Conservation (phyloP, 352 stramenopile genomes). For the Globisporangium mamillatum region DNA sequence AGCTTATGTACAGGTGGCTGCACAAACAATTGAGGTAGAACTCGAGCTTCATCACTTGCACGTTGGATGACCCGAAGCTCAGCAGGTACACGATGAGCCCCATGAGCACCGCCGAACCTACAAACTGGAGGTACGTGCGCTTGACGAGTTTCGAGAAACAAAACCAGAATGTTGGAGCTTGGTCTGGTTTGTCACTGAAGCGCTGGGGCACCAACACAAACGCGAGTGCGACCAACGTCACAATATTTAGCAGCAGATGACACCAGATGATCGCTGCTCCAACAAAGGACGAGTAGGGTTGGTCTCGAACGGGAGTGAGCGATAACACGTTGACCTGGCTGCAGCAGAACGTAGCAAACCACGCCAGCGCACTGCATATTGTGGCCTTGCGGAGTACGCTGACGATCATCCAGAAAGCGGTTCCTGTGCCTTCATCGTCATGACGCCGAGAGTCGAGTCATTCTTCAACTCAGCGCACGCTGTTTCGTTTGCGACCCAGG, state of each 20-base stretch:
- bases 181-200: conserved; percentile 13
- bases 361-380: conserved; percentile 18
- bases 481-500: no score
- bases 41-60: conserved; percentile 4
- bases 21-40: background rate
- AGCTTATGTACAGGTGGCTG: background rate
- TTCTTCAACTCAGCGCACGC: no score
- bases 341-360: conserved; percentile 21
- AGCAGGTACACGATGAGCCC: conserved; percentile 1
- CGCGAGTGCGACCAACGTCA: conserved; percentile 6
- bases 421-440: background rate
- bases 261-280: conserved; percentile 18
- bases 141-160: conserved; percentile 7
- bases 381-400: conserved; percentile 18
- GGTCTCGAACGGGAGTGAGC: conserved; percentile 20
- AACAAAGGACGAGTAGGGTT: conserved; percentile 25
- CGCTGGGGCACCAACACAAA: conserved; percentile 10
- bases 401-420: background rate
- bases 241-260: background rate
- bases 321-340: conserved; percentile 27
- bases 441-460: no score
- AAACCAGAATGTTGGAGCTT: background rate
- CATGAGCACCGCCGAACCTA: conserved; percentile 10
- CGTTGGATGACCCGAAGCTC: background rate
- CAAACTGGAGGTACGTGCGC: background rate